These are phyloP conservation scores for Coriolopsis trogii DNA, from an alignment of 1,284 basidiomycete genomes.

Conservation along the genomic window DNA sequence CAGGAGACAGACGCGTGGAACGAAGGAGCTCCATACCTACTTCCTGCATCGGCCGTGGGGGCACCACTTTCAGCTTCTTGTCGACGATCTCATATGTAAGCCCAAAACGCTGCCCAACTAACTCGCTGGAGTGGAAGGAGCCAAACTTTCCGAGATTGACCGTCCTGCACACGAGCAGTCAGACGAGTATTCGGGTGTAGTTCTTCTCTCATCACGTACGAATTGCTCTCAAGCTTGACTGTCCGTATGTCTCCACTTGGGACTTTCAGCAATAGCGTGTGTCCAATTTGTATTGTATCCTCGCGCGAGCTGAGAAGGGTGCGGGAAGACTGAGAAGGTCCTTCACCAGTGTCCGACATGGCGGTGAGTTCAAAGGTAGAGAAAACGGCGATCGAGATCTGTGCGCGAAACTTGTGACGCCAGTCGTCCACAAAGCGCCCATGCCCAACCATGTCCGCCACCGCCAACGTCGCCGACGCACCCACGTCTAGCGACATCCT, in stretches of 20 bases:
- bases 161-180: slow-evolving; percentile 44
- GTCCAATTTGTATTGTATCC: slow-evolving; percentile 54
- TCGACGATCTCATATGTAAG: slow-evolving; percentile 76
- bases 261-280: slow-evolving; percentile 67
- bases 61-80: slow-evolving; percentile 64
- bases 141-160: slow-evolving; percentile 76
- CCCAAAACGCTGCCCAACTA: slow-evolving; percentile 77
- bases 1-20: slow-evolving; percentile 5
- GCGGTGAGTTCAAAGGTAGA: slow-evolving; percentile 7
- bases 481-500: slow-evolving; percentile 15
- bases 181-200: slow-evolving; percentile 9
- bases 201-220: slow-evolving; percentile 46
- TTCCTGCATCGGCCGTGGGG: slow-evolving; percentile 69
- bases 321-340: slow-evolving; percentile 22
- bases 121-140: slow-evolving; percentile 66
- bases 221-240: slow-evolving; percentile 65
- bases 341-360: slow-evolving; percentile 34
- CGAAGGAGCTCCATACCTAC: slow-evolving; percentile 53
- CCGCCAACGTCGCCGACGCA: slow-evolving; percentile 18
- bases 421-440: too few relatives aligned
- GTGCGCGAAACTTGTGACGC: neutral
- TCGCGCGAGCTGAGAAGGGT: slow-evolving; percentile 15
- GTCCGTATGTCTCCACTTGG: slow-evolving; percentile 73
- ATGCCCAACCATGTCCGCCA: slow-evolving; percentile 16
- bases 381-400: slow-evolving; percentile 23